These are phyloP conservation scores for Lumnitzera littorea DNA, from an alignment of 345 rosid genomes.

Conservation along the genomic window DNA sequence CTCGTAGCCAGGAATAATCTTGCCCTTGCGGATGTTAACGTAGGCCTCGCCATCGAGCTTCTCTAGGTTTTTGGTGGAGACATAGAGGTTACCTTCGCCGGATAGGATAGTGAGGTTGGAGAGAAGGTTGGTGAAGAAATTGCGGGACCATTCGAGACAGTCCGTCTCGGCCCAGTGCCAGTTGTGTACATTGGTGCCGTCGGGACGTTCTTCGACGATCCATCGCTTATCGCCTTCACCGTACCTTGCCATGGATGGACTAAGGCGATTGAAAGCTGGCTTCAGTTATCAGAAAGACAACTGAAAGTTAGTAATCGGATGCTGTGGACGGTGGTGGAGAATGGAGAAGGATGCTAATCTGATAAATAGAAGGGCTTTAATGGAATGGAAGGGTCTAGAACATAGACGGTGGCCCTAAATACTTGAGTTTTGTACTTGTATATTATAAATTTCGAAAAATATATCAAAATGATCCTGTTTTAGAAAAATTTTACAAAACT, in stretches of 20 bases:
- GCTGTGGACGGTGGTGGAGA: too few species aligned
- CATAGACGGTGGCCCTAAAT: too few species aligned
- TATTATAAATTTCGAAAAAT: too few species aligned
- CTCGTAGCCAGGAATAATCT: conserved; percentile 93
- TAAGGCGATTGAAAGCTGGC: neutral
- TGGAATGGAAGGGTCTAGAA: too few species aligned
- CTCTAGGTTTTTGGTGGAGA: conserved; percentile 55
- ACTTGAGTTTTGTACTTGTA: too few species aligned
- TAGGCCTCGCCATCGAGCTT: conserved; percentile 94
- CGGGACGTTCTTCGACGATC: conserved; percentile 96
- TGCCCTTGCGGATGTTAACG: conserved; percentile 86
- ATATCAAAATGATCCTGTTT: too few species aligned
- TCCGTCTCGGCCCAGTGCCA: conserved; percentile 99
- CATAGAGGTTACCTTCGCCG: conserved; percentile 57
- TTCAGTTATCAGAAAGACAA: too few species aligned
- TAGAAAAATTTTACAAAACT: too few species aligned
- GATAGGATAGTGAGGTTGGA: conserved; percentile 42
- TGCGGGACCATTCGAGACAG: conserved; percentile 82
- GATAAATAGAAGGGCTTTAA: too few species aligned
- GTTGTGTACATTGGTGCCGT: conserved; percentile 95
- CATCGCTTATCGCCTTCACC: conserved; percentile 99
- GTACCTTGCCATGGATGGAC: conserved; percentile 60
- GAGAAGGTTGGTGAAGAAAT: conserved; percentile 45
- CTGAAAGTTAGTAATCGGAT: too few species aligned
- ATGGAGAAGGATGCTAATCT: too few species aligned